These are phyloP conservation scores for Sporothrix euskadiensis DNA, from an alignment of 2,329 filamentous ascomycete genomes.

Conservation along the genomic window DNA sequence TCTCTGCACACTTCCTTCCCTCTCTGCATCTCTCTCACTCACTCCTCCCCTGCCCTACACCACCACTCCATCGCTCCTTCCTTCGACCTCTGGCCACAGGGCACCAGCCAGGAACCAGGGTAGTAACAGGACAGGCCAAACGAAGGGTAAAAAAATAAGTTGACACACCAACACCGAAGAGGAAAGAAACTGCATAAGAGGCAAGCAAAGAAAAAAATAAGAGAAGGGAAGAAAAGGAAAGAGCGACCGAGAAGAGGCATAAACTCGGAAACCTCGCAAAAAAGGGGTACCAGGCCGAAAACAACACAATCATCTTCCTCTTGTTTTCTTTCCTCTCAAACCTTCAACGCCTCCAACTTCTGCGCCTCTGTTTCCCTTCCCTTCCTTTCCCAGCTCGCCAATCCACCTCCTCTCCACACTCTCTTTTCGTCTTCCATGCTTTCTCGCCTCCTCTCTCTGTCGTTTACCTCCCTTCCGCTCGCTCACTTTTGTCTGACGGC, in stretches of 20 bases:
- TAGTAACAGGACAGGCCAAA: conserved; percentile 8
- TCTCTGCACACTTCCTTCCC: background rate
- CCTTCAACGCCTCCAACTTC: background rate
- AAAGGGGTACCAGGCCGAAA: background rate
- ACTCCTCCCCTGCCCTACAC: background rate
- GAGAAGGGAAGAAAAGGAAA: background rate
- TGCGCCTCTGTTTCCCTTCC: background rate
- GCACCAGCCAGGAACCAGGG: conserved; percentile 16
- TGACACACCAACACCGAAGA: conserved; percentile 5
- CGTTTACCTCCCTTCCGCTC: background rate
- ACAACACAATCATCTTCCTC: background rate
- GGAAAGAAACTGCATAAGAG: background rate
- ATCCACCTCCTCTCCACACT: background rate
- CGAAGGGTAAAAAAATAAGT: conserved; percentile 5
- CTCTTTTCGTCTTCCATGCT: background rate
- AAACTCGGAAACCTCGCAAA: conserved; percentile 1
- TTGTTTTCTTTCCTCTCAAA: background rate
- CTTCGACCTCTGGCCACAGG: background rate
- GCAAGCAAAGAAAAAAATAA: background rate
- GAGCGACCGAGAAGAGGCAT: conserved; percentile 11
- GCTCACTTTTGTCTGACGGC: conserved; percentile 15
- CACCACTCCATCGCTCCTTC: conserved; percentile 14
- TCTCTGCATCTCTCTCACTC: background rate
- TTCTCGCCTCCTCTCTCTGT: too few relatives aligned
- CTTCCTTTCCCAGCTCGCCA: background rate